phyloP scores from a whole-genome alignment of 192 early-diverging fungal species.

The Linnemannia zychae region DNA sequence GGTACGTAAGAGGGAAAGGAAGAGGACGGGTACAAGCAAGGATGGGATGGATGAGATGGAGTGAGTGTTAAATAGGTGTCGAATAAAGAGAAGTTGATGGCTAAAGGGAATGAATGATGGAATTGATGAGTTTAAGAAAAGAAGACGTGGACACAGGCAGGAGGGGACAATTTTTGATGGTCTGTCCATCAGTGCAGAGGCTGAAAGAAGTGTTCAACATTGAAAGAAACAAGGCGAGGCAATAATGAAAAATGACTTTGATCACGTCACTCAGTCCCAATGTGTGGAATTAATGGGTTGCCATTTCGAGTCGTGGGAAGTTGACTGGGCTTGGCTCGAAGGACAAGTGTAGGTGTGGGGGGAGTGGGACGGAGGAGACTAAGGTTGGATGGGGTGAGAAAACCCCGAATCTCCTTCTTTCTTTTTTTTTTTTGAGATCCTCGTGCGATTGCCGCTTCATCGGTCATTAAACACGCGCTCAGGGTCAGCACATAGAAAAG shows the following conservation, averaged over 20 bases:
- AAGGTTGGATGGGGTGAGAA: neutral
- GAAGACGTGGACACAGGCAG: neutral
- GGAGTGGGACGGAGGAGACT: no score
- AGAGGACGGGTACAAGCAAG: neutral
- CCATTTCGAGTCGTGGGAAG: neutral
- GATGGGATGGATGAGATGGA: neutral
- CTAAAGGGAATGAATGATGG: neutral
- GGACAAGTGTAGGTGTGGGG: neutral
- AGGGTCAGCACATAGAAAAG: neutral
- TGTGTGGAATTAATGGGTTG: neutral
- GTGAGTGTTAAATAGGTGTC: neutral
- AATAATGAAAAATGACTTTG: neutral
- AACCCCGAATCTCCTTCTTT: neutral
- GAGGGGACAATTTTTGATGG: neutral
- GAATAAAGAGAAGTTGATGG: neutral
- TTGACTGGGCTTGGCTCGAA: neutral
- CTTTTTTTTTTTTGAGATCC: neutral
- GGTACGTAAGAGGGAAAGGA: neutral
- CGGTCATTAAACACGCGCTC: conserved; percentile 4
- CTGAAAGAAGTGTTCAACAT: neutral
- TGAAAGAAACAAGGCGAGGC: neutral
- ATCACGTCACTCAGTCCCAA: neutral
- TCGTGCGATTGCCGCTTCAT: neutral
- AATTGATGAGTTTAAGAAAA: neutral
- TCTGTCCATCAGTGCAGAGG: conserved; percentile 2